Conservation (phyloP, 2,329 filamentous ascomycete species). For the Xylariaceae sp. region DNA sequence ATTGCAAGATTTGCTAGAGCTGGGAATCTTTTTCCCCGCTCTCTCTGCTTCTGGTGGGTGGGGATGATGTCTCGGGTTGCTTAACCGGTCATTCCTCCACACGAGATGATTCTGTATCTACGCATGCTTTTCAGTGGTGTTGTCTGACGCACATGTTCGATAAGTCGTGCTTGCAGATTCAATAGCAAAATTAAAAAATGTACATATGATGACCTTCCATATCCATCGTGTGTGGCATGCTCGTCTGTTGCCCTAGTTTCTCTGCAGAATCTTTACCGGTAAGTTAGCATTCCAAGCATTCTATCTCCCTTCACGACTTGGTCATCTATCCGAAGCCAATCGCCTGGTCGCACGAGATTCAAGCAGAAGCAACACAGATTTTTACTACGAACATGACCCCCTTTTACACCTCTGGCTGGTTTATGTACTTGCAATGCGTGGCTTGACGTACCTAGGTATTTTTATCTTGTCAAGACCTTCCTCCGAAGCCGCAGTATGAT, state of each 20-base stretch:
- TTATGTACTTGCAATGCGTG: no score
- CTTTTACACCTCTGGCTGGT: no score
- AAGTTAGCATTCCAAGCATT: neutral
- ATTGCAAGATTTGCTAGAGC: neutral
- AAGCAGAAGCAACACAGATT: neutral
- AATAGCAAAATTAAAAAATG: slow-evolving; percentile 9
- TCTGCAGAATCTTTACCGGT: neutral
- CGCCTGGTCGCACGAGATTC: neutral
- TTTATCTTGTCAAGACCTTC: no score
- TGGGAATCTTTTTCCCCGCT: neutral
- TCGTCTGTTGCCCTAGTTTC: neutral
- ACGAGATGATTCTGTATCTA: slow-evolving; percentile 14
- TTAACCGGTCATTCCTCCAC: neutral
- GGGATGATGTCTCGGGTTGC: slow-evolving; percentile 10
- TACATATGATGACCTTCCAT: slow-evolving; percentile 10
- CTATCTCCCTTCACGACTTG: neutral
- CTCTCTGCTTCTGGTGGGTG: neutral
- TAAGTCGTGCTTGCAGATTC: slow-evolving; percentile 5
- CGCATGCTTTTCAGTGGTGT: slow-evolving; percentile 6
- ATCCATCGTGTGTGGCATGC: neutral
- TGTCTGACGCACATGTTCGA: neutral
- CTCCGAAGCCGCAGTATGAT: no score
- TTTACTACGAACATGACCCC: no score
- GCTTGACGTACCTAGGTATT: no score
- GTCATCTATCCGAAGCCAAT: neutral